Conservation (phyloP, 2,329 filamentous ascomycete species). For the Piedraia hortae region DNA sequence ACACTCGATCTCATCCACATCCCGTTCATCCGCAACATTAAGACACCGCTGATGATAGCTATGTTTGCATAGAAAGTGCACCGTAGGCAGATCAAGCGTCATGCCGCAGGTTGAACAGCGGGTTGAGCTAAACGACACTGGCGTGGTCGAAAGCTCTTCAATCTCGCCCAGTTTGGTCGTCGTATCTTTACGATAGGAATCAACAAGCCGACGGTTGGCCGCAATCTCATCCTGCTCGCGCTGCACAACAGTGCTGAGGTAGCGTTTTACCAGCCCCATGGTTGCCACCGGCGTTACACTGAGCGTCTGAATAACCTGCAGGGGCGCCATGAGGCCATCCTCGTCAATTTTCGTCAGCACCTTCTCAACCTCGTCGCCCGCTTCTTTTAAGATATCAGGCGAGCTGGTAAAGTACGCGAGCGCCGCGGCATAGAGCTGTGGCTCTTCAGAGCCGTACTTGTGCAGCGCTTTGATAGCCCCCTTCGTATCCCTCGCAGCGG, state of each 20-base stretch:
- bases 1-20: slow-evolving; percentile 46
- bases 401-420: slow-evolving; percentile 83
- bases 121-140: slow-evolving; percentile 70
- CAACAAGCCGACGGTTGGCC: slow-evolving; percentile 51
- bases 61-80: slow-evolving; percentile 94
- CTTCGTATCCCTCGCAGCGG: slow-evolving; percentile 65
- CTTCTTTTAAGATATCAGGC: slow-evolving; percentile 53
- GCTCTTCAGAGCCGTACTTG: slow-evolving; percentile 79
- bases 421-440: slow-evolving; percentile 74
- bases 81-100: slow-evolving; percentile 57
- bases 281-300: slow-evolving; percentile 58
- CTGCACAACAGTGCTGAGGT: slow-evolving; percentile 67
- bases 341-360: slow-evolving; percentile 70
- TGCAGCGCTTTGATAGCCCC: slow-evolving; percentile 71
- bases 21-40: slow-evolving; percentile 24
- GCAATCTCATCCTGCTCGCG: slow-evolving; percentile 69
- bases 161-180: slow-evolving; percentile 55
- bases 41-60: slow-evolving; percentile 85
- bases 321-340: slow-evolving; percentile 75
- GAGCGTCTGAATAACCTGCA: slow-evolving; percentile 88
- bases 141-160: slow-evolving; percentile 46
- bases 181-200: slow-evolving; percentile 63
- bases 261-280: slow-evolving; percentile 91
- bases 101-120: slow-evolving; percentile 61
- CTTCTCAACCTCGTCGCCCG: slow-evolving; percentile 52